Evolutionary conservation across 2,329 filamentous ascomycete species (phyloP).

Genomic region (Stagonosporopsis vannaccii): DNA sequence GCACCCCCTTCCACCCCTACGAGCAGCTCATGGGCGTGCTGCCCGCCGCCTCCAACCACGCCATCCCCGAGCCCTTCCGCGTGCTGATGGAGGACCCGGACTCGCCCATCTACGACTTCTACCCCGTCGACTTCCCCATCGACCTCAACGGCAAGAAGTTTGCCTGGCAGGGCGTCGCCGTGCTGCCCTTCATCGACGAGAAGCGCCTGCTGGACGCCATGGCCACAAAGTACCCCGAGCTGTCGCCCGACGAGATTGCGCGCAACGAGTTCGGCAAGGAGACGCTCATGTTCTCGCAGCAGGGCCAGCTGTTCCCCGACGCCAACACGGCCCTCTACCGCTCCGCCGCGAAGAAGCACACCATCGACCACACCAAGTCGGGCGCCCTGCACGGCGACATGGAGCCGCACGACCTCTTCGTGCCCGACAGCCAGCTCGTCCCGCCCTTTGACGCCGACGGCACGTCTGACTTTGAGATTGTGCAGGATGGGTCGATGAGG

Average conservation of each 20-base stretch:
- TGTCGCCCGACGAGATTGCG: constrained; percentile 77
- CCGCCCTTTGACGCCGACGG: constrained; percentile 75
- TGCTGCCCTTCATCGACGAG: constrained; percentile 97
- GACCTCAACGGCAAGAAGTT: constrained; percentile 99
- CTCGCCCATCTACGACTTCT: constrained; percentile 96
- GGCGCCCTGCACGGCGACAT: constrained; percentile 81
- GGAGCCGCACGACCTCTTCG: constrained; percentile 81
- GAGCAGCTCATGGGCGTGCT: constrained; percentile 99
- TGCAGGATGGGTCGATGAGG: constrained; percentile 76
- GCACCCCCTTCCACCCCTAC: constrained; percentile 83
- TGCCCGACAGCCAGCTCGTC: constrained; percentile 81
- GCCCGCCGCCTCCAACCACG: constrained; percentile 89
- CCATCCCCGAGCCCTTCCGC: constrained; percentile 87
- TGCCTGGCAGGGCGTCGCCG: constrained; percentile 93
- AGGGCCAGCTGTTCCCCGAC: constrained; percentile 84
- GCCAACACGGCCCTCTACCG: constrained; percentile 88
- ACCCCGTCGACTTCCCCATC: constrained; percentile 90
- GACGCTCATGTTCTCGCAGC: constrained; percentile 82
- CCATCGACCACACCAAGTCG: constrained; percentile 76
- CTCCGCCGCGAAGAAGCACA: constrained; percentile 71
- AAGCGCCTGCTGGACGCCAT: constrained; percentile 83
- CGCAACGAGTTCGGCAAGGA: constrained; percentile 84
- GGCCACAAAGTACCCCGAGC: constrained; percentile 78
- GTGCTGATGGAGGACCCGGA: constrained; percentile 86
- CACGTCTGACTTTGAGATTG: constrained; percentile 38